Evolutionary conservation across 176 grass and related monocot genomes (phyloP).

Genomic region (Oryza coarctata): DNA sequence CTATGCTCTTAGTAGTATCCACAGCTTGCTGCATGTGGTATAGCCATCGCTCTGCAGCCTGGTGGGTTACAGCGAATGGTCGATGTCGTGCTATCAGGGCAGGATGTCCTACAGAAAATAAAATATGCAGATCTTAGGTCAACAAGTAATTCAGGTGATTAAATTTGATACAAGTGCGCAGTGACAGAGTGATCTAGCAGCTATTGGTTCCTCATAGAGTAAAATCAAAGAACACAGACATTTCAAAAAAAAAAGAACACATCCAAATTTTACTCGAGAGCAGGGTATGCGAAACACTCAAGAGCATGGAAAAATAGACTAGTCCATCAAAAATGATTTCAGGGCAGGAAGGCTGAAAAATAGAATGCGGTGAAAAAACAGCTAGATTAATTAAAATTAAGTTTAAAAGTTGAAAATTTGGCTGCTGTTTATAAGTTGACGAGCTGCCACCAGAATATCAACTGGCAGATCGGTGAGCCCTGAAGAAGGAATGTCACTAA

Average conservation of each 20-base stretch:
- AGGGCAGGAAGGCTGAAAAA: no score
- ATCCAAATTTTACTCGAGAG: neutral
- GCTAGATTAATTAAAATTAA: no score
- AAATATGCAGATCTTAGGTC: neutral
- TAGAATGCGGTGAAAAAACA: neutral
- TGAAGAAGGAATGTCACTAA: neutral
- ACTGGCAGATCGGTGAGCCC: neutral
- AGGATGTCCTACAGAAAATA: slow-evolving; percentile 68
- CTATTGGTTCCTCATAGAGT: neutral
- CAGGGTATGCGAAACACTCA: neutral
- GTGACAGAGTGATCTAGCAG: neutral
- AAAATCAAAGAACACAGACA: neutral
- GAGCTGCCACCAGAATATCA: neutral
- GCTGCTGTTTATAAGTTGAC: no score
- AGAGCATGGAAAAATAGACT: no score
- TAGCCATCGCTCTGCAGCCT: slow-evolving; percentile 90
- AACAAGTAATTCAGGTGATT: neutral
- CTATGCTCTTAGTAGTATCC: slow-evolving; percentile 62
- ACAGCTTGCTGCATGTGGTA: slow-evolving; percentile 92
- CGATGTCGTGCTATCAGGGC: slow-evolving; percentile 79
- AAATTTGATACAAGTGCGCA: neutral
- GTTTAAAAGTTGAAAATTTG: no score
- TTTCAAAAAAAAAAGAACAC: neutral
- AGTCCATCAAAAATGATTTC: no score
- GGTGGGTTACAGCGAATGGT: slow-evolving; percentile 74